Evolutionary conservation across 768 basidiomycete species (phyloP), one percentile per base, ranked within the genome.

Genomic region (Imleria badia): DNA sequence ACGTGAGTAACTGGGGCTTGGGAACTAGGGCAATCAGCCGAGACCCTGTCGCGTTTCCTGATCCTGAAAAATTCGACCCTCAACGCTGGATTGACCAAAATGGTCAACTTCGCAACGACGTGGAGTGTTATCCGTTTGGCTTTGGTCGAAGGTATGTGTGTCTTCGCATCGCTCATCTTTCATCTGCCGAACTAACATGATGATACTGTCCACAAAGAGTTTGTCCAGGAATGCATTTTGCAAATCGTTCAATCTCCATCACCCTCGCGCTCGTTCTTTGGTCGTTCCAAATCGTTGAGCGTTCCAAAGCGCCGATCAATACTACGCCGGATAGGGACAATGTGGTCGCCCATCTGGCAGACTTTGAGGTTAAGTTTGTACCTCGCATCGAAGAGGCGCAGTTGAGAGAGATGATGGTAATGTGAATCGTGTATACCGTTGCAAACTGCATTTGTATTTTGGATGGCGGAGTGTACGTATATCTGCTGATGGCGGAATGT

Each of bases 151-250:
- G 64, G 74, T 72, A 51, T 10, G 61, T 23, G 1, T 17, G 7
- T 29, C 13, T 6, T 9, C n/a, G 22, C 5, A 15, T 5, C 10
- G 3, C 4, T 42, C 3, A 1, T 9, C 0, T 29, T 35, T 17
- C 1, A 2, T 33, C 15, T 1, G n/a, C 10, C 6, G 4, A 20
- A 26, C 33, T 13, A 10, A 29, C 15, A 17, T 10, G 9, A 13
- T 34, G 11, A 35, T 33, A 1, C 3, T 20, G 3, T 17, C 8
- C 3, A 11, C 3, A 17, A 50, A 80, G 84, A 34, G 76, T 85
- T 1, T 88, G 85, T 55, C 84, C 83, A 1, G 85, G 85, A 2
- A 80, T 79, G 59, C 76, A 84, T 64, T 75, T 87, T 20, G 85
- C 65, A 5, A 64, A 56, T 31, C 54, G 48, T 0, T 86, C 86